Base-by-base conservation (phyloP, 176 grass and related monocot genomes). In the Carex littledalei region DNA sequence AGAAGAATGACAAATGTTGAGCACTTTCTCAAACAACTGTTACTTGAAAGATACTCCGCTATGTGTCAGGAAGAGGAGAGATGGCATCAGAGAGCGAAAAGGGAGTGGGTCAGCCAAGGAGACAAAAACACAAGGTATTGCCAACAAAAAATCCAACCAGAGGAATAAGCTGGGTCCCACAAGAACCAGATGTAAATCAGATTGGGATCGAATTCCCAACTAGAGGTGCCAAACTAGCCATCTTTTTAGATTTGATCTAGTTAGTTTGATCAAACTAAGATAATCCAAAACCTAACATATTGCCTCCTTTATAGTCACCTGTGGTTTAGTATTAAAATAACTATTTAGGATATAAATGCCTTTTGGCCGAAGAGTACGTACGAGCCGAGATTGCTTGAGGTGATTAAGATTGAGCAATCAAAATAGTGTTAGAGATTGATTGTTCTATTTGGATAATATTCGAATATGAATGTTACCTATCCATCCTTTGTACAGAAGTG, bases 391-490 rank as follows among this genome's bases (percentile, higher is more conserved):
- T 72, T 72, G 68, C 16, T 45, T 47, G 39, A 47, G 39, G n/a
- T 34, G 61, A 31, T 18, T 34, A 43, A 32, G 9, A 84, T 53
- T 62, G 57, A 39, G 20, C 34, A 9, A 60, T 61, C 11, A 39
- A 72, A 78, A 78, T 78, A 78, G 49, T 55, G 50, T 78, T 78
- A 78, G 22, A 78, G 21, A 78, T 53, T 32, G 50, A 56, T 55
- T 56, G 73, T 78, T 78, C 73, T 1, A 78, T 56, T 53, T 55
- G 55, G 73, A 56, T 78, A 1, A 78, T 21, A 55, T 56, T 78
- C 73, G 49, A 78, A 78, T 32, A 78, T 22, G 50, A 78, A 78
- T 56, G 73, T 14, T 78, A 56, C 50, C 17, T 78, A 8, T 56
- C 50, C 24, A 53, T 78, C 1, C 22, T 54, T 78, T 18, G 22